phyloP scores from a whole-genome alignment of 345 rosid species.

The Chamaenerion angustifolium region DNA sequence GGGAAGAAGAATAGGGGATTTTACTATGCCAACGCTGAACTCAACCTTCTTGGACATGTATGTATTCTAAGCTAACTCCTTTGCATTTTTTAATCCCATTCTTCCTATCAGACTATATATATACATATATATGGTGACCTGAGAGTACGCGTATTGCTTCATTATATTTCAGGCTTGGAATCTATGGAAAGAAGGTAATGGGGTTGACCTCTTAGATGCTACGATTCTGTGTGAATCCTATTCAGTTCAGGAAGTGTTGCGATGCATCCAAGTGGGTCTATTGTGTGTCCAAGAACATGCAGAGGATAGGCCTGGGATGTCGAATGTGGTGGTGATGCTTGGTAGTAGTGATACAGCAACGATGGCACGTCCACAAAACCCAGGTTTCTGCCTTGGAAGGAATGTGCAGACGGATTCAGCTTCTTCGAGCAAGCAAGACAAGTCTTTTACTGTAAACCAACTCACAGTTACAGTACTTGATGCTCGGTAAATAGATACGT shows the following conservation, averaged over 20 bases:
- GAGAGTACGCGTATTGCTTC: no score
- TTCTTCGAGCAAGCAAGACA: conserved; percentile 38
- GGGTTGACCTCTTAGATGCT: conserved; percentile 29
- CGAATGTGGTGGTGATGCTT: conserved; percentile 48
- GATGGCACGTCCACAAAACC: conserved; percentile 49
- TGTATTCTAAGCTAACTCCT: no score
- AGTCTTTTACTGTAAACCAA: conserved; percentile 56
- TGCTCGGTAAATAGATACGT: conserved; percentile 48
- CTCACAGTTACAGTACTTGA: conserved; percentile 59
- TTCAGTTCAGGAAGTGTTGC: conserved; percentile 27
- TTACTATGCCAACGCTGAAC: conserved; percentile 40
- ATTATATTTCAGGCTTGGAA: conserved; percentile 40
- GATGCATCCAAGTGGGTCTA: conserved; percentile 74
- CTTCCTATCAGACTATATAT: no score
- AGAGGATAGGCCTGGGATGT: conserved; percentile 62
- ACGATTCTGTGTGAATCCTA: conserved; percentile 19
- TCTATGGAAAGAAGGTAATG: conserved; percentile 47
- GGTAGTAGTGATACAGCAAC: conserved; percentile 53
- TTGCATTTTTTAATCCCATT: no score
- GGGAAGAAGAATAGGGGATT: conserved; percentile 61
- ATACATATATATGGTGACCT: no score
- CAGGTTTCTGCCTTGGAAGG: conserved; percentile 53
- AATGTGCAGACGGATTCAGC: conserved; percentile 42
- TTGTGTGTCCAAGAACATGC: conserved; percentile 68
- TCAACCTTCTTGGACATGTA: conserved; percentile 69